These are phyloP conservation scores for Trametes villosa DNA, from an alignment of 768 basidiomycete genomes.

Conservation along the genomic window DNA sequence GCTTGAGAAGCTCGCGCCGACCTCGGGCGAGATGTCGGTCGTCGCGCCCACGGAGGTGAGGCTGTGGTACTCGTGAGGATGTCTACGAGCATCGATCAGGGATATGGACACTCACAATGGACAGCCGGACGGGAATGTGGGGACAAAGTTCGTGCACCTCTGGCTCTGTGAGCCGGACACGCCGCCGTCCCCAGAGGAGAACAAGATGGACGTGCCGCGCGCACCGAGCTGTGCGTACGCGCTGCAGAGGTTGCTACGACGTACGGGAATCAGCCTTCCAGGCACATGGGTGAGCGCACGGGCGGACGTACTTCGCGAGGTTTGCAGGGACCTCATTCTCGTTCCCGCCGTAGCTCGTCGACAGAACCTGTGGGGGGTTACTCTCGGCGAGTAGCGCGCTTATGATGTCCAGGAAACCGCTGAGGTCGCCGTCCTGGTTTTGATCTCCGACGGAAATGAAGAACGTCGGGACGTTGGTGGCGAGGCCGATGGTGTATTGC, in stretches of 20 bases:
- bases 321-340: conserved; percentile 30
- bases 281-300: no score
- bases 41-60: conserved; percentile 43
- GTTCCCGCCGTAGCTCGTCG: conserved; percentile 40
- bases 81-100: neutral
- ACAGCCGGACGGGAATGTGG: conserved; percentile 42
- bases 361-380: conserved; percentile 35
- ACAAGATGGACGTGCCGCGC: conserved; percentile 40
- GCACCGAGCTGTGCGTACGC: conserved; percentile 40
- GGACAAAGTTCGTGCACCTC: conserved; percentile 37
- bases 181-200: conserved; percentile 44
- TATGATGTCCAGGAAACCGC: conserved; percentile 39
- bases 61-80: conserved; percentile 20
- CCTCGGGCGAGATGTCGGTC: conserved; percentile 33
- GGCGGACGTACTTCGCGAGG: conserved; percentile 31
- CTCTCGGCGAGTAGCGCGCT: conserved; percentile 30
- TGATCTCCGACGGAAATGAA: conserved; percentile 41
- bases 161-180: conserved; percentile 35
- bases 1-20: conserved; percentile 37
- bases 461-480: conserved; percentile 34
- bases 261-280: no score
- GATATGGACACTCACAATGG: conserved; percentile 33
- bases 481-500: conserved; percentile 43
- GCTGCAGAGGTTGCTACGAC: conserved; percentile 39
- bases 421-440: conserved; percentile 31